Evolutionary conservation across 2,329 filamentous ascomycete genomes (phyloP).

Genomic region (Trichoderma oligosporum): DNA sequence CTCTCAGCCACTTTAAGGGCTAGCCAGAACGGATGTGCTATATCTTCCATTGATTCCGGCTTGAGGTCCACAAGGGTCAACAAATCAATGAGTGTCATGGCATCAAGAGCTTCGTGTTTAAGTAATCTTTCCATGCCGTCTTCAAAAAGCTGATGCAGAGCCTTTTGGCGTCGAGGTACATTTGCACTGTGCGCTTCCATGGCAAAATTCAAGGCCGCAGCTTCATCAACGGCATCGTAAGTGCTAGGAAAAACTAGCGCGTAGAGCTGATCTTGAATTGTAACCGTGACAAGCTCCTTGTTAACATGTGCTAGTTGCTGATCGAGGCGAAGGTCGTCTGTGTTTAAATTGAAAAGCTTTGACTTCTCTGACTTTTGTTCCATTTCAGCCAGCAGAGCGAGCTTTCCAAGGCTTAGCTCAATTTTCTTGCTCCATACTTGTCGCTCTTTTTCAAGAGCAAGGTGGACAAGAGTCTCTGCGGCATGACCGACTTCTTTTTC

Average conservation of each 20-base stretch:
- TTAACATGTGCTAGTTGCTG: slow-evolving; percentile 53
- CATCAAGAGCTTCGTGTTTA: slow-evolving; percentile 65
- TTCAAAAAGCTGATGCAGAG: slow-evolving; percentile 67
- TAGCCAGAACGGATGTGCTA: slow-evolving; percentile 67
- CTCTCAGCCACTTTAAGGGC: slow-evolving; percentile 62
- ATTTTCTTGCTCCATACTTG: slow-evolving; percentile 92
- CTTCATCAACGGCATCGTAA: slow-evolving; percentile 70
- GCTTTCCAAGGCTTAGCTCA: slow-evolving; percentile 82
- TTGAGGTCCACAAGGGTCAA: slow-evolving; percentile 67
- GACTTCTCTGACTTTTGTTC: slow-evolving; percentile 27
- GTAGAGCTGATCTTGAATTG: slow-evolving; percentile 76
- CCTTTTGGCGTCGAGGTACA: slow-evolving; percentile 56
- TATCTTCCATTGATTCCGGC: slow-evolving; percentile 47
- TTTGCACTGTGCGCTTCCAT: slow-evolving; percentile 62
- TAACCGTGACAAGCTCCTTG: slow-evolving; percentile 63
- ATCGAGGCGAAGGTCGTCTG: slow-evolving; percentile 38
- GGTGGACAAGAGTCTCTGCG: slow-evolving; percentile 63
- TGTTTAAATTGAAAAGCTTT: slow-evolving; percentile 38
- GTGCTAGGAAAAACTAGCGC: slow-evolving; percentile 66
- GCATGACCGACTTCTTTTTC: slow-evolving; percentile 74
- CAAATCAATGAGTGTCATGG: slow-evolving; percentile 64
- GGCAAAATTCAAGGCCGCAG: slow-evolving; percentile 72
- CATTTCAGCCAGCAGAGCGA: slow-evolving; percentile 66
- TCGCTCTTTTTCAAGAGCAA: slow-evolving; percentile 68
- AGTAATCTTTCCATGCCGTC: slow-evolving; percentile 67